Conservation (phyloP, 129 eudicot species). For the Gnaphalium uliginosum region DNA sequence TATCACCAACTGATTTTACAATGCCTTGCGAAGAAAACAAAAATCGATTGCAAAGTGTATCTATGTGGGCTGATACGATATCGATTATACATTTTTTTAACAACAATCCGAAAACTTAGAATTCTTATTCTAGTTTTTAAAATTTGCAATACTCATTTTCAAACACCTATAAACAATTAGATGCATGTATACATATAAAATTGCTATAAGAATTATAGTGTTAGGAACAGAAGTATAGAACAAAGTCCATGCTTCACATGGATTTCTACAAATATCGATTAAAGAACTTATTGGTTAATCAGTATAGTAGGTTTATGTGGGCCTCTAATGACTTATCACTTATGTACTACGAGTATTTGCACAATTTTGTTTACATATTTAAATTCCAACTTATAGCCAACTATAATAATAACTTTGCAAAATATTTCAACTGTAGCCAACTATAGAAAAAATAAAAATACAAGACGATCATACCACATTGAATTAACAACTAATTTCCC, state of each 20-base stretch:
- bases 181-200: not conserved
- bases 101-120: no score
- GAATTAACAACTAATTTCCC: no score
- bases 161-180: no score
- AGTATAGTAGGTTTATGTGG: conserved; percentile 11
- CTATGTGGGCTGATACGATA: not conserved
- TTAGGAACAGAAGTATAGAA: not conserved
- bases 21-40: no score
- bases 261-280: conserved; percentile 4
- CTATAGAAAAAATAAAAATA: not conserved
- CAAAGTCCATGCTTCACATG: conserved; percentile 8
- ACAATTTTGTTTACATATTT: not conserved
- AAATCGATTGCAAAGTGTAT: no score
- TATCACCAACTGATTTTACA: no score
- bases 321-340: not conserved
- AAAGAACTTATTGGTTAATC: not conserved
- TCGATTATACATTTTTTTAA: no score
- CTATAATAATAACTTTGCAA: not conserved
- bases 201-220: not conserved
- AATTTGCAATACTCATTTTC: no score
- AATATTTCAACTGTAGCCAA: not conserved
- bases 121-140: no score
- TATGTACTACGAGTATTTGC: not conserved
- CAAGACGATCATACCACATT: no score
- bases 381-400: not conserved